These are phyloP conservation scores for Polychaeton citri DNA, from an alignment of 2,329 filamentous ascomycete species.

Conservation along the genomic window DNA sequence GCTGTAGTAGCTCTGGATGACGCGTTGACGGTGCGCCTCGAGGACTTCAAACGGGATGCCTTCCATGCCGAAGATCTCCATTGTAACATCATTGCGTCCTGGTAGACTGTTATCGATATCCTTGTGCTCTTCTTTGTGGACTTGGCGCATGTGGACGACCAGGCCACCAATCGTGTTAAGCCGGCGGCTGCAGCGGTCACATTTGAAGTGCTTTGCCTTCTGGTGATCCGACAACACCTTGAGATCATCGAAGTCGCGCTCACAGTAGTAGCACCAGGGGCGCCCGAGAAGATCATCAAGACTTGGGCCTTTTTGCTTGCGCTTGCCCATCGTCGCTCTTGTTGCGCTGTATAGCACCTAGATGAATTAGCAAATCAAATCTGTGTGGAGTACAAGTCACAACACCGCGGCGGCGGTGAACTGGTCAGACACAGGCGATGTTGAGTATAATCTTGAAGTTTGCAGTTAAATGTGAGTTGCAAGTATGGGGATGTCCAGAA, in stretches of 20 bases:
- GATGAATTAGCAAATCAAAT: too few species aligned
- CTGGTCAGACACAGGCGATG: too few species aligned
- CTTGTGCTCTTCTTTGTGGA: conserved; percentile 84
- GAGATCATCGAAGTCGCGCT: conserved; percentile 93
- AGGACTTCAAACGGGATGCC: conserved; percentile 80
- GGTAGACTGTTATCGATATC: conserved; percentile 86
- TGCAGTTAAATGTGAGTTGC: too few species aligned
- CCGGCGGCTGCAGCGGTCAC: conserved; percentile 74
- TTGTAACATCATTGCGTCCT: conserved; percentile 70
- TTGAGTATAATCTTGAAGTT: too few species aligned
- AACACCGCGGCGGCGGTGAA: too few species aligned
- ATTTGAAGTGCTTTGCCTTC: conserved; percentile 99
- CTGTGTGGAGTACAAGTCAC: too few species aligned
- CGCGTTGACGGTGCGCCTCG: conserved; percentile 71
- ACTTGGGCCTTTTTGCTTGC: conserved; percentile 74
- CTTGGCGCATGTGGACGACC: conserved; percentile 93
- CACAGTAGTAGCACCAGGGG: conserved; percentile 99
- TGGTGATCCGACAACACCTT: conserved; percentile 96
- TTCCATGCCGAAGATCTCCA: conserved; percentile 98
- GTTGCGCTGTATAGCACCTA: too few species aligned
- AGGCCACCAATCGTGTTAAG: conserved; percentile 93
- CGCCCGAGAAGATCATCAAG: conserved; percentile 77
- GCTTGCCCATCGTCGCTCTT: conserved; percentile 62
- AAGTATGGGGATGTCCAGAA: too few species aligned
- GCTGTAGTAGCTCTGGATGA: conserved; percentile 74